Conservation (phyloP, 2,329 filamentous ascomycete genomes). For the Talaromyces pinophilus region DNA sequence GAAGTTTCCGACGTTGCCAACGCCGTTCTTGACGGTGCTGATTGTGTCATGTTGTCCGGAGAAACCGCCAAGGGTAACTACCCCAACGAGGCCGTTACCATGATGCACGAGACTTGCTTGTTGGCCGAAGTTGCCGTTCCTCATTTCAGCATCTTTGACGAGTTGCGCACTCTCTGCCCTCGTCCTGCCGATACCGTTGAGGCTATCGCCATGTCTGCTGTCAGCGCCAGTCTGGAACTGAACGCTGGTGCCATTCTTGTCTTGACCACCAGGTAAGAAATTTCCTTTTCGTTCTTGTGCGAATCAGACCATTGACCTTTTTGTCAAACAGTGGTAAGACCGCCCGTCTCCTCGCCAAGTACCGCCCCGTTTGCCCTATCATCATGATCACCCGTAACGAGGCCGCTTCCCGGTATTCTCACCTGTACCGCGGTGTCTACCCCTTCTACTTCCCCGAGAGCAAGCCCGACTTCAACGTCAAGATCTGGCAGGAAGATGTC, state of each 20-base stretch:
- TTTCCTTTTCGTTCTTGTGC: not conserved
- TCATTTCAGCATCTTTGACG: conserved; percentile 95
- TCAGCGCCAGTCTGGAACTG: conserved; percentile 91
- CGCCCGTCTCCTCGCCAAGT: conserved; percentile 94
- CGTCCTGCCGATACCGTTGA: conserved; percentile 86
- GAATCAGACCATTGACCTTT: conserved; percentile 25
- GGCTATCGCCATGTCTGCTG: conserved; percentile 95
- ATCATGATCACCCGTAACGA: conserved; percentile 96
- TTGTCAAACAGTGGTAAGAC: conserved; percentile 69
- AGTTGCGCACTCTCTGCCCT: conserved; percentile 79
- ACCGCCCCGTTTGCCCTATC: conserved; percentile 97
- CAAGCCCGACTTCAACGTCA: conserved; percentile 91
- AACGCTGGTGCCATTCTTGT: conserved; percentile 96
- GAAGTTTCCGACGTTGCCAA: conserved; percentile 99
- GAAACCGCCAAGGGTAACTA: conserved; percentile 99
- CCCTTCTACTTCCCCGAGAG: conserved; percentile 91
- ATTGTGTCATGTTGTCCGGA: conserved; percentile 99
- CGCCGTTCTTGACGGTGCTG: conserved; percentile 93
- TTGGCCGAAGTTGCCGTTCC: conserved; percentile 96
- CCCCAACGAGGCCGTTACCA: conserved; percentile 83
- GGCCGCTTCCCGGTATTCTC: conserved; percentile 81
- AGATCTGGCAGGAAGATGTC: conserved; percentile 98
- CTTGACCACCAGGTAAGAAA: conserved; percentile 75
- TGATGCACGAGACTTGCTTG: conserved; percentile 98
- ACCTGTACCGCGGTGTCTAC: conserved; percentile 97